These are phyloP conservation scores for Citrus sinensis DNA, from an alignment of 345 rosid genomes.

Conservation along the genomic window DVS_A1.0 CM039164.1:1994001-1994500, in stretches of 20 bases:
- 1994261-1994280: slow-evolving; percentile 45
- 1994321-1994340: background rate
- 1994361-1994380: background rate
- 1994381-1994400: background rate
- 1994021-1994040: background rate
- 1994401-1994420: slow-evolving; percentile 35
- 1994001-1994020: background rate
- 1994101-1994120: background rate
- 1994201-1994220: slow-evolving; percentile 73
- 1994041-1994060: background rate
- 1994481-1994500: slow-evolving; percentile 84
- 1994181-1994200: slow-evolving; percentile 77
- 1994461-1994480: slow-evolving; percentile 80
- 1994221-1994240: slow-evolving; percentile 59
- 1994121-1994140: background rate
- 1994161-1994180: slow-evolving; percentile 70
- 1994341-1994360: background rate
- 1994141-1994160: slow-evolving; percentile 54
- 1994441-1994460: slow-evolving; percentile 58
- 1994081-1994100: background rate
- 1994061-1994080: background rate
- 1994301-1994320: background rate
- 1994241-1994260: slow-evolving; percentile 50
- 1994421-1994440: slow-evolving; percentile 42
- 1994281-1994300: background rate